These are phyloP conservation scores for Suillus subalutaceus DNA, from an alignment of 768 basidiomycete genomes.

Conservation along the genomic window DNA sequence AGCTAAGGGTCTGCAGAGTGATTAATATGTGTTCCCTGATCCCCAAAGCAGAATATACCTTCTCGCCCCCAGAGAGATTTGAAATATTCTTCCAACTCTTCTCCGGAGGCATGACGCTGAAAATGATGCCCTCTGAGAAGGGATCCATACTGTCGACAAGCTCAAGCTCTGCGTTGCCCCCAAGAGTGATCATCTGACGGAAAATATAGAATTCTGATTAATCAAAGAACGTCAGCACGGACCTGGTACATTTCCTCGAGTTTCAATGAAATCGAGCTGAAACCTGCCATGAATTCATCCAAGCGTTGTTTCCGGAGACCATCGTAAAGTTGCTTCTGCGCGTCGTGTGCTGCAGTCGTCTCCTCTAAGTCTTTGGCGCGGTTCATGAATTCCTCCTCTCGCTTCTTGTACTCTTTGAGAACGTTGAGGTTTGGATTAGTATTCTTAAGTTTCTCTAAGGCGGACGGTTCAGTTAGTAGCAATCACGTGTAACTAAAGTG, in stretches of 20 bases:
- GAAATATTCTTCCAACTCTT: conserved; percentile 99
- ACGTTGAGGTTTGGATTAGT: conserved; percentile 86
- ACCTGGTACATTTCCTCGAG: conserved; percentile 99
- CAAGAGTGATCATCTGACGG: conserved; percentile 93
- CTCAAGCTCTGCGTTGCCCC: conserved; percentile 97
- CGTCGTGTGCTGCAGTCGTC: conserved; percentile 75
- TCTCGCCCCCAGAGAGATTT: conserved; percentile 97
- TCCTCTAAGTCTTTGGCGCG: conserved; percentile 87
- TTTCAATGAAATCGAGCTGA: conserved; percentile 89
- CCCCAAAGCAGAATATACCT: conserved; percentile 50
- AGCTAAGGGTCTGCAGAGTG: conserved; percentile 76
- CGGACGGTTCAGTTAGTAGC: conserved; percentile 11
- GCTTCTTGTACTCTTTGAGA: conserved; percentile 85
- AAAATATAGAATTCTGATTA: no score
- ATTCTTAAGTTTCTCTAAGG: conserved; percentile 78
- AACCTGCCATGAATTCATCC: conserved; percentile 96
- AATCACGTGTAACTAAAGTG: not conserved
- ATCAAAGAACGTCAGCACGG: conserved; percentile 15
- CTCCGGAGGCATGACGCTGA: conserved; percentile 99
- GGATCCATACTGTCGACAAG: conserved; percentile 98
- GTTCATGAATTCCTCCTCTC: conserved; percentile 89
- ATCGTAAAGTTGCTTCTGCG: conserved; percentile 84
- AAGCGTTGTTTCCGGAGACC: conserved; percentile 83
- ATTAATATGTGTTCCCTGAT: conserved; percentile 6
- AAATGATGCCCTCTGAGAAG: conserved; percentile 97